Percentiles rank a stretch among this genome's conserved stretches.
Evolutionary conservation across 345 rosid genomes (phyloP).

Genomic region (Orychophragmus violaceus): DNA sequence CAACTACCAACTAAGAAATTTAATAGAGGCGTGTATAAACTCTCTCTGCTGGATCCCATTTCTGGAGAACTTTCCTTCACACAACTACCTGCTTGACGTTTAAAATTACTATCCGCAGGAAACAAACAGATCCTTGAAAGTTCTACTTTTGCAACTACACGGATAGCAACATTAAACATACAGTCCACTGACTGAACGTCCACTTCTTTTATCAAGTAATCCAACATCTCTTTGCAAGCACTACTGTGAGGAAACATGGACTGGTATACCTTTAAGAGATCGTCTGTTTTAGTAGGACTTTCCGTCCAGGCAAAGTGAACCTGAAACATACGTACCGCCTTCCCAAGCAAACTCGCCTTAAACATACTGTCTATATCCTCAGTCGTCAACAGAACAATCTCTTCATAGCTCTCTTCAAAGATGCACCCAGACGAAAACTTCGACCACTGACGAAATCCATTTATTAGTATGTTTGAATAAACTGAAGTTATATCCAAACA

Average conservation of each 20-base stretch:
- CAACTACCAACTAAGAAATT: constrained; percentile 52
- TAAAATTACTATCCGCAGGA: constrained; percentile 34
- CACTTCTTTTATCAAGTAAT: constrained; percentile 40
- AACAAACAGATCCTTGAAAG: constrained; percentile 56
- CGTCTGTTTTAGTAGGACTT: constrained; percentile 37
- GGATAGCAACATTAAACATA: constrained; percentile 49
- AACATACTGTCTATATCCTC: constrained; percentile 50
- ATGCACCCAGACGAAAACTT: constrained; percentile 47
- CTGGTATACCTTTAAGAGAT: constrained; percentile 47
- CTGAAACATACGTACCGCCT: constrained; percentile 58
- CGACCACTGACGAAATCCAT: constrained; percentile 56
- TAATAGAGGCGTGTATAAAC: constrained; percentile 43
- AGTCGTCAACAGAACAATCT: constrained; percentile 36
- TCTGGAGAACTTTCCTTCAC: constrained; percentile 27
- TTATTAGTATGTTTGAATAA: constrained; percentile 50
- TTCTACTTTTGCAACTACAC: constrained; percentile 53
- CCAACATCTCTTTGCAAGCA: constrained; percentile 47
- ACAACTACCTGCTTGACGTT: constrained; percentile 31
- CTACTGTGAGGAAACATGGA: constrained; percentile 38
- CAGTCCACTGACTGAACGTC: constrained; percentile 38
- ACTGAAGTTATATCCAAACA: constrained; percentile 41
- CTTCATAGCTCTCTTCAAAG: constrained; percentile 58
- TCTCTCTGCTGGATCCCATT: constrained; percentile 28
- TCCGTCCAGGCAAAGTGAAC: constrained; percentile 47
- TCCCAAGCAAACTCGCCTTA: constrained; percentile 62